phyloP scores from a whole-genome alignment of 176 grass and related monocot genomes.

The Tuctoria greenei region DNA sequence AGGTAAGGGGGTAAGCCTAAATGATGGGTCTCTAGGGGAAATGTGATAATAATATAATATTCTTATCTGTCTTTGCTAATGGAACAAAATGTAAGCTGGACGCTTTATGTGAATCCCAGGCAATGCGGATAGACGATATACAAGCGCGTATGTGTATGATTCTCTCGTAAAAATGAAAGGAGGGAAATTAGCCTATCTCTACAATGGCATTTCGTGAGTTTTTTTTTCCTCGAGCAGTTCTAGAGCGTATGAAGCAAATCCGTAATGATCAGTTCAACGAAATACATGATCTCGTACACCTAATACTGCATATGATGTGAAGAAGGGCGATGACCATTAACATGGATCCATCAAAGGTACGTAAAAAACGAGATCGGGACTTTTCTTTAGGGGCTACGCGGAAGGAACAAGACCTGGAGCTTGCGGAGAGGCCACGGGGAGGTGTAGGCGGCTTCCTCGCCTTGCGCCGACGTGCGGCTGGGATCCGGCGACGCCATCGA shows the following conservation, averaged over 20 bases:
- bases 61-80: not conserved
- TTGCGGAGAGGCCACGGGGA: constrained; percentile 66
- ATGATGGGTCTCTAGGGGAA: not conserved
- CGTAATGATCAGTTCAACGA: constrained; percentile 1
- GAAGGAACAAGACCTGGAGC: constrained; percentile 52
- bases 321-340: not conserved
- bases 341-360: constrained; percentile 21
- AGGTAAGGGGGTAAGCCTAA: constrained; percentile 6
- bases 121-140: not conserved
- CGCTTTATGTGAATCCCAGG: not conserved
- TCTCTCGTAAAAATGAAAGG: not conserved
- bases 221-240: not conserved
- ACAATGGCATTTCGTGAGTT: not conserved
- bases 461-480: constrained; percentile 44
- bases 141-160: not conserved
- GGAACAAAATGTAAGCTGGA: constrained; percentile 9
- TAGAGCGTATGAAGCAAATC: not conserved
- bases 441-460: constrained; percentile 23
- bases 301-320: not conserved
- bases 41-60: not conserved
- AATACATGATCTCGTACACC: not conserved
- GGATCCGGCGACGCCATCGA: constrained; percentile 45
- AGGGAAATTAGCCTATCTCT: not conserved
- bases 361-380: not conserved
- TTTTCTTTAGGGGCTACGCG: not conserved